Percentiles rank a stretch among this genome's conserved stretches.
Conservation (phyloP, 108 stramenopile species). For the Schizochytrium sp. region DNA sequence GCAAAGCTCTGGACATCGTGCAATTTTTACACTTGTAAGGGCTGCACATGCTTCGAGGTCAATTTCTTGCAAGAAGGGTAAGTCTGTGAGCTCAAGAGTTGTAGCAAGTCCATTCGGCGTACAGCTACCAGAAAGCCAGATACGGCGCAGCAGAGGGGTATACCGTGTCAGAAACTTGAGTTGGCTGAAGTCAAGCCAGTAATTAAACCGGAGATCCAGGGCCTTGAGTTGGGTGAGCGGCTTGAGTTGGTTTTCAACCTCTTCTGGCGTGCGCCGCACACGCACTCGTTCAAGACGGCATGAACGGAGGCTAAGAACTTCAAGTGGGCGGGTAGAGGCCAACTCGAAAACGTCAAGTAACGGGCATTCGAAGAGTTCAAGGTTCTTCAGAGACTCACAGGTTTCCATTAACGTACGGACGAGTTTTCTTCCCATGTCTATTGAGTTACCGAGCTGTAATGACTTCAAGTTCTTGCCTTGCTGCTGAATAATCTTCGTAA, state of each 20-base stretch:
- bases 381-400: constrained; percentile 10
- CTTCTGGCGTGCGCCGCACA: not conserved
- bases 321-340: not conserved
- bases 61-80: not conserved
- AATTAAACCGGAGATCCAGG: constrained; percentile 14
- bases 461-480: not conserved
- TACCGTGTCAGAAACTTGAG: not conserved
- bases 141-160: not conserved
- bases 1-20: not conserved
- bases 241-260: not conserved
- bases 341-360: not conserved
- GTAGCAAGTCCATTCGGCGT: not conserved
- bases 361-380: constrained; percentile 1
- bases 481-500: not conserved
- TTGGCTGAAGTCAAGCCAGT: not conserved
- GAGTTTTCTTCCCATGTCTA: not conserved
- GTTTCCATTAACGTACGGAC: not conserved
- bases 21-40: not conserved
- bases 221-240: not conserved
- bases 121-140: constrained; percentile 12
- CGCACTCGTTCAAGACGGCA: not conserved
- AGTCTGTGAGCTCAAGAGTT: not conserved
- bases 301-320: not conserved
- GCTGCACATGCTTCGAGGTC: constrained; percentile 19
- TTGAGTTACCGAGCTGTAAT: not conserved